Evolutionary conservation across 345 rosid genomes (phyloP).

Genomic region (Eucalyptus lansdowneana): DNA sequence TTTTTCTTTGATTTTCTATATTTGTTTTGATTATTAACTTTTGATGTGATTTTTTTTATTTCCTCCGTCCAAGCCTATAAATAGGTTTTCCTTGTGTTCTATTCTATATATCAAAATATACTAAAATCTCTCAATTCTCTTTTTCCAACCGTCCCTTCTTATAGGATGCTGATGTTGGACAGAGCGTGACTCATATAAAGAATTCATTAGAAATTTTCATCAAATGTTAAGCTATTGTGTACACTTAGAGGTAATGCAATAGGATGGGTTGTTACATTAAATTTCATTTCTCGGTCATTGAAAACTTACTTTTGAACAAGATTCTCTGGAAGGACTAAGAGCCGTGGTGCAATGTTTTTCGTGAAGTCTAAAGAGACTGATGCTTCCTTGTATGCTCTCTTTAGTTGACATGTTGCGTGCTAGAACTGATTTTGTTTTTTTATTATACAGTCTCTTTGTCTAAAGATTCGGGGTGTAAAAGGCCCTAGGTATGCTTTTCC

Average conservation of each 20-base stretch:
- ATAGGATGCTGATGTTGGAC: constrained; percentile 17
- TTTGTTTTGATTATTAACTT: too few species aligned
- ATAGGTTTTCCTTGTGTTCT: too few species aligned
- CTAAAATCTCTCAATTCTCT: too few species aligned
- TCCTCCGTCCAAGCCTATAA: too few species aligned
- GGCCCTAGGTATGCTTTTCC: constrained; percentile 8
- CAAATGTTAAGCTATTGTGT: neutral
- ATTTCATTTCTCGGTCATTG: neutral
- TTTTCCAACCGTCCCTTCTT: neutral
- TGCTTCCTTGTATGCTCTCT: neutral
- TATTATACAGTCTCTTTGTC: constrained; percentile 28
- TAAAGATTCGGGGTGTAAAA: constrained; percentile 26
- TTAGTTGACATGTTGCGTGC: neutral
- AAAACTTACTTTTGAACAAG: neutral
- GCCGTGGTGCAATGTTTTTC: neutral
- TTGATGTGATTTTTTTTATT: too few species aligned
- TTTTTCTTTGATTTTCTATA: too few species aligned
- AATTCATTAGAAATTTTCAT: too few species aligned
- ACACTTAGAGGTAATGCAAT: constrained; percentile 36
- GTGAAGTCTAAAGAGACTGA: neutral
- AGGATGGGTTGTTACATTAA: neutral
- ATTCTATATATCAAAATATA: too few species aligned
- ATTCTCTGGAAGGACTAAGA: neutral
- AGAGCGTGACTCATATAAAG: too few species aligned
- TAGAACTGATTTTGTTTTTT: neutral